Conservation (phyloP, 108 stramenopile genomes). For the Cyclotella baltica region DNA sequence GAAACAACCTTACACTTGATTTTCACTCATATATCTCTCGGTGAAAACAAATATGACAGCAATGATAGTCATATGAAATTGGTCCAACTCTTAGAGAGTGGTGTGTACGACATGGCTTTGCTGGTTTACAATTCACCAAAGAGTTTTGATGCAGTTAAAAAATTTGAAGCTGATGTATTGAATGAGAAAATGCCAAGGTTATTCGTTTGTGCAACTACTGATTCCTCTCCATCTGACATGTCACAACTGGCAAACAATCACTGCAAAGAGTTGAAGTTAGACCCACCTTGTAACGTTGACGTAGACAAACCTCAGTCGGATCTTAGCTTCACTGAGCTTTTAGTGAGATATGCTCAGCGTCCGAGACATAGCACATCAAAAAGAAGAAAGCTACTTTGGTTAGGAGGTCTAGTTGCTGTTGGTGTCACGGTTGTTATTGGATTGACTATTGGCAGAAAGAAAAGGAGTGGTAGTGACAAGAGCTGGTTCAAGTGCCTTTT, state of each 20-base stretch:
- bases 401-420: slow-evolving; percentile 76
- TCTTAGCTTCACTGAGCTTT: slow-evolving; percentile 44
- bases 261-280: slow-evolving; percentile 69
- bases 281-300: slow-evolving; percentile 67
- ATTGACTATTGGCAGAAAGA: slow-evolving; percentile 31
- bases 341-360: slow-evolving; percentile 61
- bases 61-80: slow-evolving; percentile 39
- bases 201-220: slow-evolving; percentile 58
- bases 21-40: slow-evolving; percentile 71
- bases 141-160: slow-evolving; percentile 67
- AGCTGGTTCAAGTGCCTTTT: slow-evolving; percentile 22
- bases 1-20: slow-evolving; percentile 72
- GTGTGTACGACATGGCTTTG: slow-evolving; percentile 68
- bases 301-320: slow-evolving; percentile 49
- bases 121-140: slow-evolving; percentile 69
- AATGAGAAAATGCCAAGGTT: slow-evolving; percentile 72
- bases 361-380: slow-evolving; percentile 30
- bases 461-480: slow-evolving; percentile 17
- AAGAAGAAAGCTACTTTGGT: slow-evolving; percentile 73
- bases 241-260: slow-evolving; percentile 49
- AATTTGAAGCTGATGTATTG: slow-evolving; percentile 60
- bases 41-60: slow-evolving; percentile 36
- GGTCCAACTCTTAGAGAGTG: slow-evolving; percentile 38
- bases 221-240: slow-evolving; percentile 11
- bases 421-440: slow-evolving; percentile 71